These are phyloP conservation scores for Phytophthora cajani DNA, from an alignment of 352 stramenopile species.

Conservation along the genomic window DNA sequence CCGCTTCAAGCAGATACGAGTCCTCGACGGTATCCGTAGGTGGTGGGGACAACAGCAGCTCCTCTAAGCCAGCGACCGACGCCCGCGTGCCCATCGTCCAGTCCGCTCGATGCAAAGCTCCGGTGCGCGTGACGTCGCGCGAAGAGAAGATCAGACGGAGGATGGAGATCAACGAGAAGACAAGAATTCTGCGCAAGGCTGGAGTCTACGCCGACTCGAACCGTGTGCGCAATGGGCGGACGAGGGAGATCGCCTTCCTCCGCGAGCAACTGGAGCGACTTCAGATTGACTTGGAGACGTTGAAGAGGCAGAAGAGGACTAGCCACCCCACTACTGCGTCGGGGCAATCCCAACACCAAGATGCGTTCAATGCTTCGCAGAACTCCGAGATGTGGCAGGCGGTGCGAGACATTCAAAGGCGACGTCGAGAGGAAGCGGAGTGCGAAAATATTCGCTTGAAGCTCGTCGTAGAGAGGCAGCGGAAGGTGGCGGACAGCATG, in stretches of 20 bases:
- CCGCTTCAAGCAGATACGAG: background rate
- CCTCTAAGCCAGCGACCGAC: background rate
- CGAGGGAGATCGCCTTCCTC: slow-evolving; percentile 45
- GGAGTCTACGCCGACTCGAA: slow-evolving; percentile 37
- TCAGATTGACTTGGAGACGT: slow-evolving; percentile 18
- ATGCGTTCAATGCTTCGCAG: too few relatives aligned
- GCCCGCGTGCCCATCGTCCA: slow-evolving; percentile 7
- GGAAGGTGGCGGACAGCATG: slow-evolving; percentile 18
- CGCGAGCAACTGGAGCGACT: slow-evolving; percentile 40
- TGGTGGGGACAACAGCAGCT: background rate
- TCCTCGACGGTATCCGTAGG: background rate
- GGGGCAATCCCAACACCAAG: too few relatives aligned
- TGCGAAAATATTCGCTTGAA: slow-evolving; percentile 50
- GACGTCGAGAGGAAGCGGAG: slow-evolving; percentile 38
- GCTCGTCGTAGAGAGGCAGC: slow-evolving; percentile 41
- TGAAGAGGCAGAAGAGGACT: slow-evolving; percentile 5
- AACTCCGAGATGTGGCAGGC: slow-evolving; percentile 26
- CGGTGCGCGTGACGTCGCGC: slow-evolving; percentile 8
- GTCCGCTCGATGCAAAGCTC: slow-evolving; percentile 26
- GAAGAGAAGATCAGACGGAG: slow-evolving; percentile 15
- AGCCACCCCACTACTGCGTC: background rate
- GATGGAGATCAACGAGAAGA: slow-evolving; percentile 26
- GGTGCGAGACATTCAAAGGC: slow-evolving; percentile 29
- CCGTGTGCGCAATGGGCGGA: slow-evolving; percentile 29
- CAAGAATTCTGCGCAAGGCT: slow-evolving; percentile 14